Evolutionary conservation across 805 yeast genomes (phyloP), one percentile per base, ranked within the genome.

Genomic region (Yamadazyma sp.): DNA sequence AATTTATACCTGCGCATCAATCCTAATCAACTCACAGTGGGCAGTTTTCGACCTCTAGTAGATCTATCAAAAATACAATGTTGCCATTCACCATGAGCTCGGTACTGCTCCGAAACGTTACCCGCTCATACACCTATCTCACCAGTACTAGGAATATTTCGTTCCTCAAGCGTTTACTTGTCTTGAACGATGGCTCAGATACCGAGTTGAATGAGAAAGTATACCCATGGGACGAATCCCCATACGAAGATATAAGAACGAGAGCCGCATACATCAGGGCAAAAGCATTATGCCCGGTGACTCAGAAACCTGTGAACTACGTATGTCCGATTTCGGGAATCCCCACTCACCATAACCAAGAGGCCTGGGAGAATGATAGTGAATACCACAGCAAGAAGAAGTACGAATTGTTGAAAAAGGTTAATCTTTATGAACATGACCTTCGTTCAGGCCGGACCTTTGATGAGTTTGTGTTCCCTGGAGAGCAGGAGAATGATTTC

Each of bases 391-490:
- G 65, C 16, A 56, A 77, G 17, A 75, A 80, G 50, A 77, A 70
- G 46, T 85, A 84, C 60, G 86, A 88, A 54, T 62, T 77, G 29
- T 74, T 93, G 67, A 84, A 82, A 54, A 84, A 84, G 64, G 97
- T 87, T 28, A 93, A 93, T 62, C 77, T 86, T 36, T 91, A 82
- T 61, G 99, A 93, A 62, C 98, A 91, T 55, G 99, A 93, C 64
- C 70, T 93, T 48, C 78, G 98, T 59, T 82, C 93, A 27, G 98
- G 97, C 3, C 77, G 99, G 56, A 84, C 81, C 35, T 91, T 93
- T 64, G 96, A 96, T 15, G 98, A 93, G 66, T 90, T 93, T 55
- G 93, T 88, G 52, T 89, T 93, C 66, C 98, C 99, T 5, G 80
- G 77, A 3, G 73, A 70, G 11, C 95, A 85, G 60, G 84, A 81